These are phyloP conservation scores for Nicotiana paniculata DNA, from an alignment of 257 asterid species.

Conservation along the genomic window DNA sequence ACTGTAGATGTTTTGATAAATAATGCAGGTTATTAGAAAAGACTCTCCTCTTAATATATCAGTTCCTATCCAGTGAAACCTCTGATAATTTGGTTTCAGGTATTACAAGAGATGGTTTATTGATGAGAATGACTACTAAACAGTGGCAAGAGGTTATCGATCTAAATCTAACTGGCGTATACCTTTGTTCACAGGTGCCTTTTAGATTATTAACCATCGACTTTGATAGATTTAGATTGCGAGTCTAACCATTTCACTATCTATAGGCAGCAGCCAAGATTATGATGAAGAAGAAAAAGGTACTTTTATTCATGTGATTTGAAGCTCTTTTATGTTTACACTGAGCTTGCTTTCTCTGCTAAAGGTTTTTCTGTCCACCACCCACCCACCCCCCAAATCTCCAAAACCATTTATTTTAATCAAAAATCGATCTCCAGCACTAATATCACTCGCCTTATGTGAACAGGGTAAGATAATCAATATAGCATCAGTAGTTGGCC, in stretches of 20 bases:
- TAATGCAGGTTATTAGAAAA: conserved; percentile 68
- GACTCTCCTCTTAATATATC: neutral
- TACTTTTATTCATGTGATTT: conserved; percentile 16
- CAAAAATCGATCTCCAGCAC: neutral
- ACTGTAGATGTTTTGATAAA: conserved; percentile 78
- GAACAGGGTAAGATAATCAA: conserved; percentile 88
- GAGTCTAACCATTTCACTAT: conserved; percentile 20
- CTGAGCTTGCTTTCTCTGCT: neutral
- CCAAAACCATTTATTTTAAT: neutral
- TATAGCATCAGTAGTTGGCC: conserved; percentile 92
- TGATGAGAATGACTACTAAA: conserved; percentile 89
- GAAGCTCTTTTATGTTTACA: neutral
- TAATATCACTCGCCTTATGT: neutral
- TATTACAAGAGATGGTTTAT: conserved; percentile 84
- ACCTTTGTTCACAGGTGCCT: conserved; percentile 82
- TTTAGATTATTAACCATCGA: neutral
- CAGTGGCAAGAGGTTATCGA: conserved; percentile 98
- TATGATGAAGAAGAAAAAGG: conserved; percentile 98
- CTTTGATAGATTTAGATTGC: conserved; percentile 3
- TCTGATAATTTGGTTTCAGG: conserved; percentile 36
- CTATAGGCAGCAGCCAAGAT: conserved; percentile 94
- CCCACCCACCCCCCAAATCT: neutral
- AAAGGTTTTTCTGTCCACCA: neutral
- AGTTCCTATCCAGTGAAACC: neutral
- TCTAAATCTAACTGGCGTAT: conserved; percentile 93